phyloP scores from a whole-genome alignment of 2,329 filamentous ascomycete genomes.

The Ophiocordyceps polyrhachis-furcata region DNA sequence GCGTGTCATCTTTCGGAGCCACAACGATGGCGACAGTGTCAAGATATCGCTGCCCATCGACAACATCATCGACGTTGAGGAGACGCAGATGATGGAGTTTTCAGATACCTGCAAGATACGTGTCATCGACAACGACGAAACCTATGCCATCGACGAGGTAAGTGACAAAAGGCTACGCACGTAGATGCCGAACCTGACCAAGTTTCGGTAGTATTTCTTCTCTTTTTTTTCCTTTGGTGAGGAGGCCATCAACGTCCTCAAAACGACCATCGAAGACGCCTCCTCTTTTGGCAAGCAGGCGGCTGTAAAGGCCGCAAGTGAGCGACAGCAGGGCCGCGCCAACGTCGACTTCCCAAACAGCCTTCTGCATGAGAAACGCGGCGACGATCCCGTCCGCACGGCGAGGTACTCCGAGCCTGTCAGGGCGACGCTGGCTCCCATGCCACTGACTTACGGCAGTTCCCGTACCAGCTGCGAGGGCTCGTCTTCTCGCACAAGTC shows the following conservation, averaged over 20 bases:
- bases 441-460: conserved; percentile 26
- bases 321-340: conserved; percentile 3
- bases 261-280: conserved; percentile 49
- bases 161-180: conserved; percentile 5
- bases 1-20: conserved; percentile 84
- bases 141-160: conserved; percentile 87
- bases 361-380: conserved; percentile 5
- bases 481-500: conserved; percentile 25
- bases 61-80: conserved; percentile 83
- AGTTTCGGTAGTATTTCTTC: conserved; percentile 60
- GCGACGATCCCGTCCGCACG: conserved; percentile 3
- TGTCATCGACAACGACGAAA: conserved; percentile 85
- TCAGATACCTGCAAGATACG: conserved; percentile 87
- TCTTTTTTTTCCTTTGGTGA: conserved; percentile 80
- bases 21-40: conserved; percentile 92
- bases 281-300: conserved; percentile 19
- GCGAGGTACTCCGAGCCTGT: conserved; percentile 34
- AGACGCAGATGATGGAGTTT: conserved; percentile 77
- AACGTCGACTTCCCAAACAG: conserved; percentile 9
- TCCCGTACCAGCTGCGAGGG: conserved; percentile 36
- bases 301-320: conserved; percentile 6
- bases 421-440: conserved; percentile 39
- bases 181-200: not conserved
- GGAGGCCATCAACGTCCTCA: conserved; percentile 65
- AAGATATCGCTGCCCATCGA: conserved; percentile 83